A percentile compares a stretch with the other conserved stretches of the same genome.
Evolutionary conservation across 371 early-diverging fungal species (phyloP).

Genomic region (Dichotomocladium elegans): DNA sequence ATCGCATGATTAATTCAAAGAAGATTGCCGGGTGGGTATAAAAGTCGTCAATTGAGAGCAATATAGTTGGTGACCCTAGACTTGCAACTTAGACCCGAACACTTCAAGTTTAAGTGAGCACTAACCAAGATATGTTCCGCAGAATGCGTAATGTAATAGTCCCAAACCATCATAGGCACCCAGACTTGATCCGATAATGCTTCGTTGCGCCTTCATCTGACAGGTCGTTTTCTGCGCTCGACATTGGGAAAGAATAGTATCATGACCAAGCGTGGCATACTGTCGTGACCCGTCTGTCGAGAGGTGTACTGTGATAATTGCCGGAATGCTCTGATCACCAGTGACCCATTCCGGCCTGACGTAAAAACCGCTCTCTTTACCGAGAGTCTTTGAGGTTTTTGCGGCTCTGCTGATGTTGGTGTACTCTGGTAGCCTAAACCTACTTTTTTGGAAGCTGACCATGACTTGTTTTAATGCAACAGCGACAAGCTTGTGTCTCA

Average conservation of each 20-base stretch:
- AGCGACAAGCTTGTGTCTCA: conserved; percentile 53
- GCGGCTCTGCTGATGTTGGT: conserved; percentile 59
- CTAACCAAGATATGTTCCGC: conserved; percentile 76
- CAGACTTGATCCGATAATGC: conserved; percentile 64
- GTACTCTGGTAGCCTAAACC: conserved; percentile 34
- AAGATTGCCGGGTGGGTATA: conserved; percentile 46
- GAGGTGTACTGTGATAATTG: conserved; percentile 52
- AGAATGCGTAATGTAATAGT: conserved; percentile 63
- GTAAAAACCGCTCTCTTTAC: conserved; percentile 53
- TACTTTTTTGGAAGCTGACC: conserved; percentile 24
- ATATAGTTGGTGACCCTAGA: conserved; percentile 25
- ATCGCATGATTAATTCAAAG: conserved; percentile 63
- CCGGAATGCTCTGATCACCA: conserved; percentile 23
- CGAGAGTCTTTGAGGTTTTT: conserved; percentile 49
- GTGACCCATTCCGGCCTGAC: conserved; percentile 44
- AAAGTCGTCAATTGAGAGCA: conserved; percentile 27
- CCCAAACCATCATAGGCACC: conserved; percentile 71
- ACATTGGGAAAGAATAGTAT: conserved; percentile 69
- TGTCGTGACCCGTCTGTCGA: conserved; percentile 53
- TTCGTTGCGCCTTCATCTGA: conserved; percentile 60
- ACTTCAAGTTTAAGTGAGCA: background rate
- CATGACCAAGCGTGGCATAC: conserved; percentile 62
- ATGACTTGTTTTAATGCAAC: conserved; percentile 22
- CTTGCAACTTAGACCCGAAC: background rate
- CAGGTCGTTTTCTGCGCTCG: conserved; percentile 78